These are phyloP conservation scores for Candida ortonii DNA, from an alignment of 805 yeast species.

Conservation along the genomic window DNA sequence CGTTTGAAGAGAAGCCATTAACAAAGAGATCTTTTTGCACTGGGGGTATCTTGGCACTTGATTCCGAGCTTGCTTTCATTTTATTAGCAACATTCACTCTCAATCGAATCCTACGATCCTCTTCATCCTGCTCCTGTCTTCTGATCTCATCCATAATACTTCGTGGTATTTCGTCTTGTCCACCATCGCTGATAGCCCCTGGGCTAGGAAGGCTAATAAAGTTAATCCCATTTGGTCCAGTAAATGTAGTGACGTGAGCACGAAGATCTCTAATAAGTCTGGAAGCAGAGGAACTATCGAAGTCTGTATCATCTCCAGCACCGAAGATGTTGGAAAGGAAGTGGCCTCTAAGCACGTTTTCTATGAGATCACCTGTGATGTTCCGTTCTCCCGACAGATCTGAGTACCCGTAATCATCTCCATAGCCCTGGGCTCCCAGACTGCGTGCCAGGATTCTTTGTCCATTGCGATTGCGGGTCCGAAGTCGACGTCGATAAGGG, in stretches of 20 bases:
- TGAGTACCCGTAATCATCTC: background rate
- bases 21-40: constrained; percentile 16
- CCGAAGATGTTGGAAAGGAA: constrained; percentile 8
- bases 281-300: constrained; percentile 9
- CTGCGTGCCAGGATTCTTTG: background rate
- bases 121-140: constrained; percentile 28
- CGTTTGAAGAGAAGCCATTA: constrained; percentile 32
- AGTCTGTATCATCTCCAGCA: background rate
- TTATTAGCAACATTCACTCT: constrained; percentile 24
- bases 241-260: constrained; percentile 6
- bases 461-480: constrained; percentile 3
- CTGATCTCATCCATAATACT: constrained; percentile 30
- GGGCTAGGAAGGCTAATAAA: constrained; percentile 5
- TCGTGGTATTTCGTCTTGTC: constrained; percentile 25
- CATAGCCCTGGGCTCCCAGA: background rate
- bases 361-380: constrained; percentile 7
- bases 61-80: constrained; percentile 16
- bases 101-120: constrained; percentile 23
- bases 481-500: constrained; percentile 7
- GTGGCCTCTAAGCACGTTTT: constrained; percentile 10
- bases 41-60: constrained; percentile 15
- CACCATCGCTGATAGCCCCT: constrained; percentile 4
- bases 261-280: constrained; percentile 11
- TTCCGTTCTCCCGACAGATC: background rate
- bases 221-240: constrained; percentile 8